Evolutionary conservation across 805 yeast species (phyloP).

Genomic region (Kodamaea fukazawae): DNA sequence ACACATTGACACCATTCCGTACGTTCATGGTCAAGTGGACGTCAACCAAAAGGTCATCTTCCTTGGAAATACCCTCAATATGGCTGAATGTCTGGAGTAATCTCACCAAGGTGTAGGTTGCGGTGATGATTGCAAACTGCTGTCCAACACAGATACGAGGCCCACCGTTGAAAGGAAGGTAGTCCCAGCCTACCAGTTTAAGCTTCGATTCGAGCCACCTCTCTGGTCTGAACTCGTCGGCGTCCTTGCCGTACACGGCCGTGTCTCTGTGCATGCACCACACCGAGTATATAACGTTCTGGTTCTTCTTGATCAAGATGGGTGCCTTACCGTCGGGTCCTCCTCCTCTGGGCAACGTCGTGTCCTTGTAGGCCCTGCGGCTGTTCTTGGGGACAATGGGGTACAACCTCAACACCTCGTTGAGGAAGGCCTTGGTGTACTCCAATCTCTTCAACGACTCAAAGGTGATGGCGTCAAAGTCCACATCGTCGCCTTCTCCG

Average conservation of each 20-base stretch:
- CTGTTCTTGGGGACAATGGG: slow-evolving; percentile 52
- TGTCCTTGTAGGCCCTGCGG: slow-evolving; percentile 44
- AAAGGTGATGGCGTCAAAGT: slow-evolving; percentile 40
- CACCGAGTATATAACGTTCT: slow-evolving; percentile 18
- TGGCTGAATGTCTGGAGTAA: slow-evolving; percentile 29
- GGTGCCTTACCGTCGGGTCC: slow-evolving; percentile 28
- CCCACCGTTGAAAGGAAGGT: slow-evolving; percentile 37
- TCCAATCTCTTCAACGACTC: slow-evolving; percentile 50
- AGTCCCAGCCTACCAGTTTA: slow-evolving; percentile 34
- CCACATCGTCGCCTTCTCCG: slow-evolving; percentile 31
- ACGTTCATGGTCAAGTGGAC: slow-evolving; percentile 31
- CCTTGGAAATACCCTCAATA: slow-evolving; percentile 5
- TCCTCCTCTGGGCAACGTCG: slow-evolving; percentile 53
- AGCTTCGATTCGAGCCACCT: slow-evolving; percentile 31
- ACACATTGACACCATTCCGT: slow-evolving; percentile 18
- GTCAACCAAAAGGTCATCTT: slow-evolving; percentile 10
- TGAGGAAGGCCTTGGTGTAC: slow-evolving; percentile 45
- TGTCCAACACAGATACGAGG: slow-evolving; percentile 40
- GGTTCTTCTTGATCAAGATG: slow-evolving; percentile 23
- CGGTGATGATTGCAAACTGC: slow-evolving; percentile 38
- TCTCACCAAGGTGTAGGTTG: slow-evolving; percentile 29
- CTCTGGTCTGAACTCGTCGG: slow-evolving; percentile 35
- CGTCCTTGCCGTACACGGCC: slow-evolving; percentile 32
- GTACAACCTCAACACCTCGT: slow-evolving; percentile 49
- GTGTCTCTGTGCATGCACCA: slow-evolving; percentile 19